Base-by-base conservation (phyloP, 768 basidiomycete genomes). In the Termitomyces sp. region DNA sequence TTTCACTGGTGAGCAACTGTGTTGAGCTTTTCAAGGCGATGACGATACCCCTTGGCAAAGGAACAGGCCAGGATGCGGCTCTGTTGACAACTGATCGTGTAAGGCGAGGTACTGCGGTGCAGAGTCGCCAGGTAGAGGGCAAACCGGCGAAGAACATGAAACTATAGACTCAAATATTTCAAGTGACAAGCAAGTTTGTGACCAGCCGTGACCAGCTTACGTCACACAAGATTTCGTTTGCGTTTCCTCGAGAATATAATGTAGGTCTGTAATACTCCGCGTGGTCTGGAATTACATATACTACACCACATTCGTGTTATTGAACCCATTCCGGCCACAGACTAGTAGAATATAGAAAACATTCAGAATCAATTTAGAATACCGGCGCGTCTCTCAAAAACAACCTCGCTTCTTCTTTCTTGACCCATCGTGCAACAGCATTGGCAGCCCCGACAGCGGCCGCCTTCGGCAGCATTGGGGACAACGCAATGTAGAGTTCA, bases 311-410 rank as follows among this genome's bases (percentile, higher is more conserved):
- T 30, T 1, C 0, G 19, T 46, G 1, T 14, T 14, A 21, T 14
- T 15, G 32, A 22, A 19, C 3, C 15, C 12, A 15, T 34, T 14
- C 32, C 6, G 10, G 3, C 32, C 19, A 34, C 19, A 47, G 34
- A 21, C 38, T 44, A 40, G 30, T 38, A 37, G 35, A 22, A 56
- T 45, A 45, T 37, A 38, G 42, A 28, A 11, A n/a, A n/a, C n/a
- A n/a, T n/a, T n/a, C n/a, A n/a, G n/a, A n/a, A n/a, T n/a, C n/a
- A n/a, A 24, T 38, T 68, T 53, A 93, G 67, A 98, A 96, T 34
- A 93, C 88, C 3, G 95, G 94, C 24, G 95, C 93, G 68, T 95
- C 88, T 54, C 80, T 78, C 60, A 99, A 71, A 67, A 98, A 98
- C 56, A 99, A 64, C 62, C 74, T 77, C 5, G 71, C 72, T 68